Conservation (phyloP, 1,284 basidiomycete species). For the Cryptococcus hybrid region DNA sequence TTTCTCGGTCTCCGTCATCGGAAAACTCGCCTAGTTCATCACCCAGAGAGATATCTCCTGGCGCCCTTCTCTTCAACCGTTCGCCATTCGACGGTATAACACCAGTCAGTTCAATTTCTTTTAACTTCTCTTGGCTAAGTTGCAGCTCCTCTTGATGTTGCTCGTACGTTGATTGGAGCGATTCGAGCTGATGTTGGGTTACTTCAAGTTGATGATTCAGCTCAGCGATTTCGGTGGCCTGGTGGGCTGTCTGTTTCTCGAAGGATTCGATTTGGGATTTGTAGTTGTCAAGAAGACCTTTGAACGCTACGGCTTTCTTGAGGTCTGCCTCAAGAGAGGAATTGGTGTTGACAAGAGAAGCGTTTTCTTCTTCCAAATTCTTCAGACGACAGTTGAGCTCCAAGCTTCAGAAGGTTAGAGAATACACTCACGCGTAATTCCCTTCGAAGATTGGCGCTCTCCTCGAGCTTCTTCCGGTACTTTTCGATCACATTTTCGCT, state of each 20-base stretch:
- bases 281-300: conserved; percentile 82
- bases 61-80: conserved; percentile 5
- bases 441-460: conserved; percentile 81
- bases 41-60: conserved; percentile 29
- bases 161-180: conserved; percentile 63
- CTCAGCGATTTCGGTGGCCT: conserved; percentile 56
- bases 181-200: conserved; percentile 62
- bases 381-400: conserved; percentile 37
- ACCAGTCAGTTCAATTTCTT: conserved; percentile 70
- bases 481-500: conserved; percentile 98
- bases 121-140: conserved; percentile 85
- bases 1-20: conserved; percentile 59
- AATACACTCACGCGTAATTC: conserved; percentile 66
- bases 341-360: conserved; percentile 85
- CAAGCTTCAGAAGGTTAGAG: neutral
- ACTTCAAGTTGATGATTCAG: conserved; percentile 75
- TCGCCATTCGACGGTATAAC: neutral
- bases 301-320: conserved; percentile 79
- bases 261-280: conserved; percentile 81
- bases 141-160: conserved; percentile 82
- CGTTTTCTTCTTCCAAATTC: conserved; percentile 89
- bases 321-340: conserved; percentile 87
- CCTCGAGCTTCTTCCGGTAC: conserved; percentile 97
- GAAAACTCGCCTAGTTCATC: conserved; percentile 51
- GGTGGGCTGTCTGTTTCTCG: conserved; percentile 59